Base-by-base conservation (phyloP, 495 filamentous ascomycete genomes). In the Cetradonia linearis region DNA sequence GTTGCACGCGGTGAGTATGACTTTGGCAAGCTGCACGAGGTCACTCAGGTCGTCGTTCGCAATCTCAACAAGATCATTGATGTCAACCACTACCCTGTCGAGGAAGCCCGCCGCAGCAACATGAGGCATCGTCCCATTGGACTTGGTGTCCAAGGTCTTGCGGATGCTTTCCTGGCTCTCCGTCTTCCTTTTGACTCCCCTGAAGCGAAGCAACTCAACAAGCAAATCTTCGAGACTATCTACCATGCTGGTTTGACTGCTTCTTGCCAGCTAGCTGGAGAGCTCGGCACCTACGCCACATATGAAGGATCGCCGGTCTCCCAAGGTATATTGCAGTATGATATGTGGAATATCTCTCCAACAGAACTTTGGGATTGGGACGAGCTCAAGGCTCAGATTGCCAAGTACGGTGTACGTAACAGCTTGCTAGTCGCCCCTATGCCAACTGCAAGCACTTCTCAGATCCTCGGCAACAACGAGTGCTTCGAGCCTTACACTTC, bases 401-500 rank as follows among this genome's bases (percentile, higher is more conserved):
- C 88, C 65, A 81, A 94, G 76, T 81, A 91, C 65, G 93, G 93
- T 73, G 81, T 97, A 34, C 88, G 91, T 70, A 98, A 98, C 83
- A 91, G 86, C 72, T 75, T 98, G 68, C 80, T 98, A 58, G 83
- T 98, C 58, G 93, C 94, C 20, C 93, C 93, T 63, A 98, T 98
- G 93, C 93, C 93, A 16, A 98, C 93, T 59, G 93, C 93, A 53
- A 89, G 85, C 62, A 98, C 93, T 38, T 92, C 87, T 64, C 93
- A 97, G 77, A 98, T 98, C 69, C 77, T 96, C 56, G 93, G 93
- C 65, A 91, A 94, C 83, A 98, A 98, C 70, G 93, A 98, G 73
- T 98, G 93, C 80, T 98, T 98, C 73, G 93, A 98, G 80, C 93
- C 93, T 18, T 98, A 98, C 75, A 98, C 93, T 7, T 96, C 91